Conservation (phyloP, 345 rosid genomes). For the Euphorbia tirucalli region DNA sequence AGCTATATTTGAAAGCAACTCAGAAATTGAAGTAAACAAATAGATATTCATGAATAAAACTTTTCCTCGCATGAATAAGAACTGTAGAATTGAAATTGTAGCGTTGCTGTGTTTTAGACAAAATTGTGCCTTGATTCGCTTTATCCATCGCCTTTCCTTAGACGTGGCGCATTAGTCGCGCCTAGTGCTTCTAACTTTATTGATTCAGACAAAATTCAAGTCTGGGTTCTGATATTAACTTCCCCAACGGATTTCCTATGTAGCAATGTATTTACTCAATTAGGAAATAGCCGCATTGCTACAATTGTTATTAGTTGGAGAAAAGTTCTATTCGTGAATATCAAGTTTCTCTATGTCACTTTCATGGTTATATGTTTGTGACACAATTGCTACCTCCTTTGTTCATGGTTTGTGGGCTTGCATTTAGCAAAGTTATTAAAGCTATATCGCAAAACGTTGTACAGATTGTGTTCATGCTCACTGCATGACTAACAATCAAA, state of each 20-base stretch:
- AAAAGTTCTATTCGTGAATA: background rate
- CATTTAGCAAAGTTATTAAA: background rate
- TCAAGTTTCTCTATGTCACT: background rate
- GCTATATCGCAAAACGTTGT: background rate
- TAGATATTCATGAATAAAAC: too few species aligned
- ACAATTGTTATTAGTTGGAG: background rate
- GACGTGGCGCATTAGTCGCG: too few species aligned
- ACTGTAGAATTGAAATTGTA: too few species aligned
- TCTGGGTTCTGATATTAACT: background rate
- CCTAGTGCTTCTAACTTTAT: too few species aligned
- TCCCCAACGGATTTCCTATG: background rate
- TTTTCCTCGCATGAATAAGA: too few species aligned
- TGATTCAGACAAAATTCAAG: too few species aligned
- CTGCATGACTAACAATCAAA: background rate
- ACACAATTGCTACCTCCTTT: background rate
- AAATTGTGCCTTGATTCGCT: too few species aligned
- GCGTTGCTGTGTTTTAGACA: too few species aligned
- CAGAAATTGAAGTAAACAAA: too few species aligned
- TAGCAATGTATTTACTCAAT: background rate
- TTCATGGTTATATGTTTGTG: background rate
- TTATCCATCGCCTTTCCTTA: too few species aligned
- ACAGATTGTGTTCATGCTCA: background rate
- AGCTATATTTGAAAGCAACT: too few species aligned
- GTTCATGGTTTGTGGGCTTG: background rate
- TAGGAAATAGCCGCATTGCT: background rate